A percentile compares a stretch with the other conserved stretches of the same genome.
These are phyloP conservation scores for Mycosphaerella sp. DNA, from an alignment of 2,329 filamentous ascomycete genomes.

Conservation along the genomic window DNA sequence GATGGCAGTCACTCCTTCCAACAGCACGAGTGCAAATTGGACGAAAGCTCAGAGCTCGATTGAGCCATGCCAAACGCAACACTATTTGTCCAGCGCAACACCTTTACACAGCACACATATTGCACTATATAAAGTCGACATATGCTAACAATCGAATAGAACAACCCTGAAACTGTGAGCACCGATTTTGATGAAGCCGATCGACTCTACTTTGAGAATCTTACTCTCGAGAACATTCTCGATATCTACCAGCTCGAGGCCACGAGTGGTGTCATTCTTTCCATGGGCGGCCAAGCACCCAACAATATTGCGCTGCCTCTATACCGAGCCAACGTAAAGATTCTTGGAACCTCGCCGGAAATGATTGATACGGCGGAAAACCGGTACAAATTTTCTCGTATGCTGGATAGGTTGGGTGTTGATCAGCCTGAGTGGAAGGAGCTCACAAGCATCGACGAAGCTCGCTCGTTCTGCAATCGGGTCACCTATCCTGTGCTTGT, in stretches of 20 bases:
- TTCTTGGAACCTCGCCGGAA: conserved; percentile 91
- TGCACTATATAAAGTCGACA: background rate
- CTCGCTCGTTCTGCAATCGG: conserved; percentile 75
- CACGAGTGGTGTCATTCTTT: conserved; percentile 75
- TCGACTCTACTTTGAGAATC: conserved; percentile 87
- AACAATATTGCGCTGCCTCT: conserved; percentile 96
- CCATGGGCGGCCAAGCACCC: conserved; percentile 94
- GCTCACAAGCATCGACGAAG: conserved; percentile 88
- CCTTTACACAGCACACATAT: background rate
- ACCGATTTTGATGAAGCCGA: conserved; percentile 89
- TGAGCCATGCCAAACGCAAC: background rate
- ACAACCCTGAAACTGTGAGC: conserved; percentile 74
- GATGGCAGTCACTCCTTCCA: too few species aligned
- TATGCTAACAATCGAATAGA: background rate
- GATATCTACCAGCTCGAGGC: conserved; percentile 88
- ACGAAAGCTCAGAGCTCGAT: too few species aligned
- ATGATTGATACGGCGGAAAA: conserved; percentile 99
- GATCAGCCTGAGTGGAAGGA: conserved; percentile 99
- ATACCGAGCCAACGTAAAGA: conserved; percentile 81
- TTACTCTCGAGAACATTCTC: conserved; percentile 60
- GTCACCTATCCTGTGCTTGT: conserved; percentile 93
- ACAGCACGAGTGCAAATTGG: too few species aligned
- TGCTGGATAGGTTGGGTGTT: conserved; percentile 89
- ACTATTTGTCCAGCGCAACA: too few species aligned
- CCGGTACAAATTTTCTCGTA: conserved; percentile 96